Evolutionary conservation across 306 rosid genomes (phyloP).

Genomic region (Vigna mungo): DNA sequence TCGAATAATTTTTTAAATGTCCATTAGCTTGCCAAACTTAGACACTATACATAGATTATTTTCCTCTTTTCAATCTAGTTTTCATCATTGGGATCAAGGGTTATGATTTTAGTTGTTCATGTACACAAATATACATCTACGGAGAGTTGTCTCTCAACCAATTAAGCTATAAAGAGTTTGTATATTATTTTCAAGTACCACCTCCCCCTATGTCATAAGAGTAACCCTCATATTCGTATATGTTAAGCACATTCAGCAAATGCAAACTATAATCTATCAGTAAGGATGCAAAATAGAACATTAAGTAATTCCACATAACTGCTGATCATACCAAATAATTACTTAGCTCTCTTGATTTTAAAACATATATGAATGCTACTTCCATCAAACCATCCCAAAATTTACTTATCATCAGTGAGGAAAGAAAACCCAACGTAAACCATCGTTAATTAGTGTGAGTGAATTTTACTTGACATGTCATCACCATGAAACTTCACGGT

Average conservation of each 20-base stretch:
- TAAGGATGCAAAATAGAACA: background rate
- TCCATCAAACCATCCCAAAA: constrained; percentile 17
- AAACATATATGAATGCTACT: background rate
- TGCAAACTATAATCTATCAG: constrained; percentile 4
- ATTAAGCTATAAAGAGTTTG: background rate
- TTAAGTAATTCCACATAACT: constrained; percentile 4
- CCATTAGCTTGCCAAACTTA: background rate
- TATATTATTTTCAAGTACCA: background rate
- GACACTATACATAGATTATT: background rate
- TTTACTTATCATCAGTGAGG: constrained; percentile 15
- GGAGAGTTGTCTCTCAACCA: background rate
- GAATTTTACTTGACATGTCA: constrained; percentile 30
- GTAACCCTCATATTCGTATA: background rate
- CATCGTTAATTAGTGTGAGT: background rate
- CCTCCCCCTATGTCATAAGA: background rate
- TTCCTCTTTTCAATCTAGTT: background rate
- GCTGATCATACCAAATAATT: background rate
- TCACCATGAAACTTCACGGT: background rate
- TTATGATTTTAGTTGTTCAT: background rate
- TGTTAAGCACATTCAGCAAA: constrained; percentile 9
- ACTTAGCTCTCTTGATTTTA: constrained; percentile 24
- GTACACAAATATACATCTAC: background rate
- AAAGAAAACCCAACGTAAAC: constrained; percentile 26
- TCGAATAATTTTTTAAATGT: constrained; percentile 1
- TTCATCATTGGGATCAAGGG: background rate